A percentile compares a stretch with the other conserved stretches of the same genome.
Conservation (phyloP, 129 eudicot genomes). For the Gnaphalium uliginosum region DNA sequence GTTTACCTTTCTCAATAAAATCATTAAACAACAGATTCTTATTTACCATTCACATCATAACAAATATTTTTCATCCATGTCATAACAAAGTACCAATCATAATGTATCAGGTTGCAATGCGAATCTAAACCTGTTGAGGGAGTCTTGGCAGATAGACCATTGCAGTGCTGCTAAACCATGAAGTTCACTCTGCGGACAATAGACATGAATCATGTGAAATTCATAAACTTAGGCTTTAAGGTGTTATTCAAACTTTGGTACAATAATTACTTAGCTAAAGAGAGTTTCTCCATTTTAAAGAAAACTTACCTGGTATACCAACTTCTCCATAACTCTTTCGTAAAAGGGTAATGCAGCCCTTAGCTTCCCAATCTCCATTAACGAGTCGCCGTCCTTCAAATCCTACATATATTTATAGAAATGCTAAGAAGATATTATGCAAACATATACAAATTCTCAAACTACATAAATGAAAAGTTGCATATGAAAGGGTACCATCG, state of each 20-base stretch:
- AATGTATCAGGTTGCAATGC: neutral
- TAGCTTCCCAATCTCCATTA: conserved; percentile 85
- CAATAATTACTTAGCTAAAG: neutral
- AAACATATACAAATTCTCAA: conserved; percentile 6
- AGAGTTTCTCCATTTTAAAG: neutral
- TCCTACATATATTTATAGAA: conserved; percentile 54
- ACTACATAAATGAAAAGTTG: conserved; percentile 17
- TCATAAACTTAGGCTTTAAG: conserved; percentile 1
- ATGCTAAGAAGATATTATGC: conserved; percentile 27
- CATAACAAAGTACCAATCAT: neutral
- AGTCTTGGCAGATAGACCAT: conserved; percentile 95
- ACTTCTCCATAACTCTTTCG: conserved; percentile 78
- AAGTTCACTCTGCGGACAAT: conserved; percentile 77
- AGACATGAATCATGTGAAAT: neutral
- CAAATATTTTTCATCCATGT: neutral
- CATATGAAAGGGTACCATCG: conserved; percentile 26
- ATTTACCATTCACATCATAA: too few relatives aligned
- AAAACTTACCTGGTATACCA: conserved; percentile 62
- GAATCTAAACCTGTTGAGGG: conserved; percentile 66
- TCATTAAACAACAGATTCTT: neutral
- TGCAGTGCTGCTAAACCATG: conserved; percentile 93
- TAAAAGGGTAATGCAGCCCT: conserved; percentile 81
- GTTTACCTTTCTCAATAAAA: neutral
- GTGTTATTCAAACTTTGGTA: neutral
- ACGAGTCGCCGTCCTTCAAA: conserved; percentile 77